These are phyloP conservation scores for Salix brachista DNA, from an alignment of 345 rosid species.

Conservation along the genomic window DNA sequence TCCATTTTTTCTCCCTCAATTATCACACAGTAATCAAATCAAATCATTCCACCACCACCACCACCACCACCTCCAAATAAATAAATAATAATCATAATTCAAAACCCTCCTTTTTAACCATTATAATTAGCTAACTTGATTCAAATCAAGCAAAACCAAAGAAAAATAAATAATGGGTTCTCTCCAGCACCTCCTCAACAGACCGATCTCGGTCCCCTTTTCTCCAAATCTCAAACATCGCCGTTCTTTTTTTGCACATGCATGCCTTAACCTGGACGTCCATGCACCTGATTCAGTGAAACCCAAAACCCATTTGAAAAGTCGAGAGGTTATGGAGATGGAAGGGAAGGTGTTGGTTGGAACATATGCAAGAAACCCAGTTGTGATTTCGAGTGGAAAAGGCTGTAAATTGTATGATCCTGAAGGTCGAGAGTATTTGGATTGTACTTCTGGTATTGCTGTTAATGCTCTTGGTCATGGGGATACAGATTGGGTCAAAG, in stretches of 20 bases:
- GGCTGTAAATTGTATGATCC: slow-evolving; percentile 74
- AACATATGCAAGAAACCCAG: slow-evolving; percentile 64
- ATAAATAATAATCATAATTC: too few species aligned
- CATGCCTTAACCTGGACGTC: not conserved
- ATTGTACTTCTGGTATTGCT: slow-evolving; percentile 71
- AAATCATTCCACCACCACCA: not conserved
- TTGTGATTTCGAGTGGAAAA: slow-evolving; percentile 58
- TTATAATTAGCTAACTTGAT: not conserved
- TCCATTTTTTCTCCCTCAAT: not conserved
- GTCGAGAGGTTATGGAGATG: slow-evolving; percentile 43
- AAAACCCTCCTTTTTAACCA: not conserved
- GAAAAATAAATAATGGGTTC: slow-evolving; percentile 4
- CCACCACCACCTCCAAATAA: not conserved
- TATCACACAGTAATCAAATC: not conserved
- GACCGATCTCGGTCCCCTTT: not conserved
- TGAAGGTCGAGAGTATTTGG: slow-evolving; percentile 74
- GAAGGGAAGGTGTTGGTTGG: slow-evolving; percentile 56
- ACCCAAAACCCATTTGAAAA: slow-evolving; percentile 1
- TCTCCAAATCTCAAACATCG: not conserved
- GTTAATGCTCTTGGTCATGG: slow-evolving; percentile 81
- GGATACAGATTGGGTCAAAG: slow-evolving; percentile 72
- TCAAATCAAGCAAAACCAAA: not conserved
- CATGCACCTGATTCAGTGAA: not conserved
- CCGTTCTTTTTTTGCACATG: not conserved
- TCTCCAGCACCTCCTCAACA: not conserved